phyloP scores from a whole-genome alignment of 2,329 filamentous ascomycete species.

The Pseudocercospora pini-densiflorae region DNA sequence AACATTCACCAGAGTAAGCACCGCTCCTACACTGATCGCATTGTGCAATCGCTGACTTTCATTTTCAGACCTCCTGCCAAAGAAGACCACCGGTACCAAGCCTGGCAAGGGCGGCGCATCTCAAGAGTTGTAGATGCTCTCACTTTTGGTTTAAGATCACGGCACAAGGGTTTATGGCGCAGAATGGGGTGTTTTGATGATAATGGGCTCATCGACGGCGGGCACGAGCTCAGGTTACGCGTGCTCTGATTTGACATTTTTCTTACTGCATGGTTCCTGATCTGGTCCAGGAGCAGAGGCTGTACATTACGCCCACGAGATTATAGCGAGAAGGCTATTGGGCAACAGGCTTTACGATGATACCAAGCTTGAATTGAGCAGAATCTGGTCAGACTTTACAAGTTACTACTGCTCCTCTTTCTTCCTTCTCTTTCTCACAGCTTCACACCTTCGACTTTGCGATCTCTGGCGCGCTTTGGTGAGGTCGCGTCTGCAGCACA shows the following conservation, averaged over 20 bases:
- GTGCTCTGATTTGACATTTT: constrained; percentile 27
- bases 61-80: constrained; percentile 85
- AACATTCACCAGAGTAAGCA: constrained; percentile 94
- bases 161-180: constrained; percentile 38
- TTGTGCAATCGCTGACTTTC: constrained; percentile 45
- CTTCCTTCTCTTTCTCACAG: background rate
- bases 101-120: constrained; percentile 84
- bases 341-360: constrained; percentile 34
- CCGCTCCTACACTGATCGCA: constrained; percentile 11
- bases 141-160: constrained; percentile 32
- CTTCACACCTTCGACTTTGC: background rate
- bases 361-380: constrained; percentile 32
- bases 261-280: constrained; percentile 31
- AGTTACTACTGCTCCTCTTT: constrained; percentile 22
- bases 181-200: constrained; percentile 40
- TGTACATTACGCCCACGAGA: constrained; percentile 34
- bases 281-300: constrained; percentile 32
- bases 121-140: constrained; percentile 81
- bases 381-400: constrained; percentile 31
- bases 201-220: constrained; percentile 41
- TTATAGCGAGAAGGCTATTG: constrained; percentile 26
- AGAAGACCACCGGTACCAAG: constrained; percentile 86
- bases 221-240: constrained; percentile 38
- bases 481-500: constrained; percentile 16
- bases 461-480: constrained; percentile 3